Conservation (phyloP, 2,329 filamentous ascomycete genomes). For the Leptographium lundbergii region DNA sequence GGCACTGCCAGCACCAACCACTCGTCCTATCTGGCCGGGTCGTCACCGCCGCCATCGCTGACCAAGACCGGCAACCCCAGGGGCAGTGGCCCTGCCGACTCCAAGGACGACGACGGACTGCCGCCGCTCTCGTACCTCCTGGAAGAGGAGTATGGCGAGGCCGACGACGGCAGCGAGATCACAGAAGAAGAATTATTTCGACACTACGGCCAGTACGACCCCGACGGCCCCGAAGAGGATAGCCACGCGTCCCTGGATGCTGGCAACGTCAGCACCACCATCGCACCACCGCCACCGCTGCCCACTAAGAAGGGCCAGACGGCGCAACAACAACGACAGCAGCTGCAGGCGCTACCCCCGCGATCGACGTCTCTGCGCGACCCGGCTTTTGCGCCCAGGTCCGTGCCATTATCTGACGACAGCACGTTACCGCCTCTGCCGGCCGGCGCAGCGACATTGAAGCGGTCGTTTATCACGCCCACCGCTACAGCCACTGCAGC, state of each 20-base stretch:
- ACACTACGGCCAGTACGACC: not conserved
- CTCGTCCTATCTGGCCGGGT: constrained; percentile 19
- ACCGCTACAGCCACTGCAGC: constrained; percentile 4
- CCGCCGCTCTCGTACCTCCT: constrained; percentile 10
- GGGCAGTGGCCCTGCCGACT: not conserved
- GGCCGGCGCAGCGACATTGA: not conserved
- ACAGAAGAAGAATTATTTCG: not conserved
- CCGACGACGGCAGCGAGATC: not conserved
- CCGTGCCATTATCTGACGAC: not conserved
- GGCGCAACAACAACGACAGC: not conserved
- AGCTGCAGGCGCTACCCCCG: constrained; percentile 3
- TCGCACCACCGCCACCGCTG: not conserved
- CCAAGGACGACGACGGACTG: not conserved
- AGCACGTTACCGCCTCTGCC: not conserved
- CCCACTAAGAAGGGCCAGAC: not conserved
- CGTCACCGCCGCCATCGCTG: constrained; percentile 12
- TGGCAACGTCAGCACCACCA: not conserved
- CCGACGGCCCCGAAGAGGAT: not conserved
- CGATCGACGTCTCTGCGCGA: constrained; percentile 7
- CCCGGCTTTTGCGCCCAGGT: not conserved
- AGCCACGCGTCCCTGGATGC: not conserved
- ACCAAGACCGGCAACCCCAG: not conserved
- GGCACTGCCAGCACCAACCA: constrained; percentile 24
- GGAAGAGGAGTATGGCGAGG: constrained; percentile 5
- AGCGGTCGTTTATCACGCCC: constrained; percentile 8